Conservation (phyloP, 169 alveolate species). For the Eimeria necatrix region DNA sequence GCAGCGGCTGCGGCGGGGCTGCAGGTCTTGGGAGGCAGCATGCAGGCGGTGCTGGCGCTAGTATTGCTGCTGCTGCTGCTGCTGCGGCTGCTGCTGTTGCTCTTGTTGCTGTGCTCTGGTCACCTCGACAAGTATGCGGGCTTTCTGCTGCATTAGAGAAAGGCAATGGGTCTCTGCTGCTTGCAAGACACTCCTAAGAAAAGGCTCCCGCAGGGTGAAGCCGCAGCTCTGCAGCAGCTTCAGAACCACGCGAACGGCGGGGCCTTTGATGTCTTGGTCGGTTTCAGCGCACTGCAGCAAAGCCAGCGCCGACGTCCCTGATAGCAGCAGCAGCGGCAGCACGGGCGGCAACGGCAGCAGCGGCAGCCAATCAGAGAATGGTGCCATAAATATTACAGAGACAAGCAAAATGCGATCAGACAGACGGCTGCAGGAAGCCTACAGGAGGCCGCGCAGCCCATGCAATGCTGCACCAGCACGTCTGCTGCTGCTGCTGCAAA, state of each 20-base stretch:
- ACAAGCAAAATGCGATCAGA: no score
- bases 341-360: no score
- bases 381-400: no score
- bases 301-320: neutral
- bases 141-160: neutral
- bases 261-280: neutral
- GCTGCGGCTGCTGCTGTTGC: no score
- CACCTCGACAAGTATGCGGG: constrained; percentile 47
- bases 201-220: constrained; percentile 8
- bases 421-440: no score
- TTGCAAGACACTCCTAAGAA: neutral
- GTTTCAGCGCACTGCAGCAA: constrained; percentile 10
- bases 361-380: no score
- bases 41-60: no score
- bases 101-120: neutral
- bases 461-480: neutral
- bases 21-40: no score
- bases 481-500: neutral
- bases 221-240: neutral
- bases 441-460: no score
- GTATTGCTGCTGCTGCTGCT: no score
- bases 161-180: neutral
- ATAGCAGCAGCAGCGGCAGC: neutral
- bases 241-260: neutral
- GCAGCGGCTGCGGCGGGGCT: no score